These are phyloP conservation scores for Tuber aestivum DNA, from an alignment of 495 filamentous ascomycete genomes.

Conservation along the genomic window DNA sequence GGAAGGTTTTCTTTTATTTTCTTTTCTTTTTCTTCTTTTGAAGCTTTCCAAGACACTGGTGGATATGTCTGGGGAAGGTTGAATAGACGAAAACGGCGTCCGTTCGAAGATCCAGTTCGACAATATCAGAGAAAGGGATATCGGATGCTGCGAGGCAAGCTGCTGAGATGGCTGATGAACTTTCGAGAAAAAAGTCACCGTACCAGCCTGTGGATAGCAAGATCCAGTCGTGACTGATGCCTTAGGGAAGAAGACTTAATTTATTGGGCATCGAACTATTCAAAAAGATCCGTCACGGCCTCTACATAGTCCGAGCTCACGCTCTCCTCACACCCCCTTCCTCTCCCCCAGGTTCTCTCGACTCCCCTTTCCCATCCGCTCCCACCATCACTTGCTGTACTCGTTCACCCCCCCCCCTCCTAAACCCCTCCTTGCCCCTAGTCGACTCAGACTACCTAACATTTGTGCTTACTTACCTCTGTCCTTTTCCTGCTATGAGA, in stretches of 20 bases:
- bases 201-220: conserved; percentile 27
- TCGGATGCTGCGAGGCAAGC: not conserved
- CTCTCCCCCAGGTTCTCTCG: conserved; percentile 21
- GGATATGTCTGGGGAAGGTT: conserved; percentile 21
- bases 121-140: not conserved
- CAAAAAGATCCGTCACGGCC: conserved; percentile 29
- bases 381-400: conserved; percentile 13
- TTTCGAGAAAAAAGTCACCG: conserved; percentile 28
- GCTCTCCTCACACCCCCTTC: conserved; percentile 10
- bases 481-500: conserved; percentile 14
- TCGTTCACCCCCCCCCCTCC: conserved; percentile 9
- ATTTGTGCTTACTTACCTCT: conserved; percentile 32
- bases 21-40: conserved; percentile 5
- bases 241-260: conserved; percentile 35
- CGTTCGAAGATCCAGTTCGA: conserved; percentile 9
- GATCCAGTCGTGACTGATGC: conserved; percentile 26
- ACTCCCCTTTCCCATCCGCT: conserved; percentile 12
- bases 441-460: conserved; percentile 29
- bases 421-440: conserved; percentile 18
- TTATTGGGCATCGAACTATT: conserved; percentile 37
- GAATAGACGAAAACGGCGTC: conserved; percentile 3
- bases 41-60: conserved; percentile 28
- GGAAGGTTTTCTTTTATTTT: too few species aligned
- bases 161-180: conserved; percentile 1
- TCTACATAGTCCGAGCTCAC: conserved; percentile 33